phyloP scores from a whole-genome alignment of 176 grass and related monocot species.

The Neostapfia colusana region DNA sequence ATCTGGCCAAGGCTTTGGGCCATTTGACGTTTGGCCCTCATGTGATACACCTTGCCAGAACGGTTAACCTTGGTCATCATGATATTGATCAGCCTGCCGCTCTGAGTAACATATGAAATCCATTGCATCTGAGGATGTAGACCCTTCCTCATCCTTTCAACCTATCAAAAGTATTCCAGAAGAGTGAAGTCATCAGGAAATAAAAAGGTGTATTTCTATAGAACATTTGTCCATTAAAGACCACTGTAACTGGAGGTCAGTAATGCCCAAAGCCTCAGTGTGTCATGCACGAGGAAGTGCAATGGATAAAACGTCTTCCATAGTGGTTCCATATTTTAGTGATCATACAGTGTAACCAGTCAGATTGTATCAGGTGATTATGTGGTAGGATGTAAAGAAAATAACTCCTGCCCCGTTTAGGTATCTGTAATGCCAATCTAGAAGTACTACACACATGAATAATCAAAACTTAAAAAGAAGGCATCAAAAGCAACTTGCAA shows the following conservation, averaged over 20 bases:
- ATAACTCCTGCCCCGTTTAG: not conserved
- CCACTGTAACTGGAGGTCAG: too few relatives aligned
- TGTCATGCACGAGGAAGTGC: too few relatives aligned
- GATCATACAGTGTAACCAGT: not conserved
- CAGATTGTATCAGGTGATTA: not conserved
- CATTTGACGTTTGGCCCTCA: constrained; percentile 62
- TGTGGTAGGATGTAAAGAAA: not conserved
- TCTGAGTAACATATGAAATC: constrained; percentile 63
- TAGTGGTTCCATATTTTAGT: not conserved
- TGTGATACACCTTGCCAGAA: constrained; percentile 58
- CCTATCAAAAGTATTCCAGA: not conserved
- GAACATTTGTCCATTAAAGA: not conserved
- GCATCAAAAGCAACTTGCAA: too few relatives aligned
- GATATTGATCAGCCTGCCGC: constrained; percentile 53
- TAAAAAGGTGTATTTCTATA: not conserved
- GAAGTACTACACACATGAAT: not conserved
- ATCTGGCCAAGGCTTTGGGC: constrained; percentile 53
- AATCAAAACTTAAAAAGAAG: not conserved
- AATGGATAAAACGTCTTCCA: too few relatives aligned
- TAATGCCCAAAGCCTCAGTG: too few relatives aligned
- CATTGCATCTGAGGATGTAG: constrained; percentile 58
- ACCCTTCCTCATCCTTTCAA: constrained; percentile 53
- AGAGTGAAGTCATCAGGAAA: not conserved
- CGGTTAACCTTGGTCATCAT: constrained; percentile 58
- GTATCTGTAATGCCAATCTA: not conserved